Conservation (phyloP, 306 rosid genomes). For the Malus fusca region DNA sequence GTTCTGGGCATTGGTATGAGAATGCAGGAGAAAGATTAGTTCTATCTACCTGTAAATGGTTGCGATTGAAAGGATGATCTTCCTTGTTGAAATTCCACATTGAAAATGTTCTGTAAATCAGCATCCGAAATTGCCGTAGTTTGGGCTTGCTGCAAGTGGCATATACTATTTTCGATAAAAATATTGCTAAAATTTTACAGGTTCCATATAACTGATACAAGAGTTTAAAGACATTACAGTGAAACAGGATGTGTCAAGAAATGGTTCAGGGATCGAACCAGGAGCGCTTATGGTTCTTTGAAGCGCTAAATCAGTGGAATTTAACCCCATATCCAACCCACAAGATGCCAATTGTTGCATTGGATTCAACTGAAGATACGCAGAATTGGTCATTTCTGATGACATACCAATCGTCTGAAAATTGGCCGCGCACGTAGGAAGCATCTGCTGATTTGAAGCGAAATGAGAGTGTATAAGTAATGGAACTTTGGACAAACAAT, state of each 20-base stretch:
- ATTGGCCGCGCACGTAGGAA: slow-evolving; percentile 43
- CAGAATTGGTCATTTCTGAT: slow-evolving; percentile 44
- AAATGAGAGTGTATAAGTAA: slow-evolving; percentile 6
- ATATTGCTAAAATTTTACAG: neutral
- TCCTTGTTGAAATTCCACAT: slow-evolving; percentile 45
- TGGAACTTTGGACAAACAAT: neutral
- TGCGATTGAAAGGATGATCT: slow-evolving; percentile 46
- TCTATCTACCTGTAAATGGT: slow-evolving; percentile 56
- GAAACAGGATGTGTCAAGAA: slow-evolving; percentile 60
- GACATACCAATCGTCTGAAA: slow-evolving; percentile 49
- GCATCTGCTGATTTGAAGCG: slow-evolving; percentile 40
- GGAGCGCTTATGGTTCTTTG: slow-evolving; percentile 58
- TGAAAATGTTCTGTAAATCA: slow-evolving; percentile 47
- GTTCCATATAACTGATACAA: neutral
- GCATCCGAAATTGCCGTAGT: slow-evolving; percentile 58
- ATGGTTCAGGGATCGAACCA: slow-evolving; percentile 49
- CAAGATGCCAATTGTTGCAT: slow-evolving; percentile 51
- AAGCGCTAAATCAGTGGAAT: slow-evolving; percentile 41
- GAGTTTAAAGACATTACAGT: slow-evolving; percentile 33
- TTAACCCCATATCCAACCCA: slow-evolving; percentile 50
- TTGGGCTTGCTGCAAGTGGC: slow-evolving; percentile 43
- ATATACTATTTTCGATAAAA: neutral
- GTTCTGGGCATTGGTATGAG: slow-evolving; percentile 9
- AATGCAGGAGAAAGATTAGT: slow-evolving; percentile 15
- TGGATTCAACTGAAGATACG: slow-evolving; percentile 54